phyloP scores from a whole-genome alignment of 2,329 filamentous ascomycete species.

The Arthroderma uncinatum region DNA sequence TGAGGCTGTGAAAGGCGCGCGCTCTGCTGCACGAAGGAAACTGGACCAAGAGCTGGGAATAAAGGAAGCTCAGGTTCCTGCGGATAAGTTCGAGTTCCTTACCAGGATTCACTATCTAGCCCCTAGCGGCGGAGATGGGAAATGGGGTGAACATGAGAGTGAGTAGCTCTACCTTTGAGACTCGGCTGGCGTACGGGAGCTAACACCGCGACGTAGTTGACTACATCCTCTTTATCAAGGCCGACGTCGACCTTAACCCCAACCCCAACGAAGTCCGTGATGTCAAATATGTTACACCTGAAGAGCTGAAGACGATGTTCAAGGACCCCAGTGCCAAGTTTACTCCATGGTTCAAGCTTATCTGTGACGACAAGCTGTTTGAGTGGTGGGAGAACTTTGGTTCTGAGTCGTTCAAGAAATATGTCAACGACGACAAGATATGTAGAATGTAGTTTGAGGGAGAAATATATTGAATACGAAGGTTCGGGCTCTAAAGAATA shows the following conservation, averaged over 20 bases:
- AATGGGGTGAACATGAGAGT: conserved; percentile 99
- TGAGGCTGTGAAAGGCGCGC: conserved; percentile 73
- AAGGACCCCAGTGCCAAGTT: conserved; percentile 69
- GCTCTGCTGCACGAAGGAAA: conserved; percentile 85
- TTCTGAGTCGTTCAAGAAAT: conserved; percentile 66
- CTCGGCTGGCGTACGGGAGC: background rate
- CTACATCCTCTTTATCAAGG: conserved; percentile 97
- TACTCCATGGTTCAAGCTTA: conserved; percentile 98
- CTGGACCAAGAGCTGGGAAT: conserved; percentile 92
- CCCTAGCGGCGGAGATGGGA: conserved; percentile 86
- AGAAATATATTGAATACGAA: background rate
- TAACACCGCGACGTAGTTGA: conserved; percentile 53
- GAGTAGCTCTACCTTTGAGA: conserved; percentile 31
- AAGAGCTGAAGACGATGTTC: conserved; percentile 77
- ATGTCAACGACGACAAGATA: conserved; percentile 74
- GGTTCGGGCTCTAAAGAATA: background rate
- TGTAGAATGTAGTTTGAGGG: conserved; percentile 59
- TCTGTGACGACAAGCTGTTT: conserved; percentile 94
- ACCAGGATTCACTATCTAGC: conserved; percentile 98
- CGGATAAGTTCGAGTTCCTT: conserved; percentile 85
- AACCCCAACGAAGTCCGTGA: conserved; percentile 86
- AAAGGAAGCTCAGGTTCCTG: conserved; percentile 72
- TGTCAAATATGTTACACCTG: conserved; percentile 69
- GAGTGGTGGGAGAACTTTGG: conserved; percentile 88
- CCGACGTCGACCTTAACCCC: conserved; percentile 70